phyloP scores from a whole-genome alignment of 768 basidiomycete species.

The Nidula microcarpa region DNA sequence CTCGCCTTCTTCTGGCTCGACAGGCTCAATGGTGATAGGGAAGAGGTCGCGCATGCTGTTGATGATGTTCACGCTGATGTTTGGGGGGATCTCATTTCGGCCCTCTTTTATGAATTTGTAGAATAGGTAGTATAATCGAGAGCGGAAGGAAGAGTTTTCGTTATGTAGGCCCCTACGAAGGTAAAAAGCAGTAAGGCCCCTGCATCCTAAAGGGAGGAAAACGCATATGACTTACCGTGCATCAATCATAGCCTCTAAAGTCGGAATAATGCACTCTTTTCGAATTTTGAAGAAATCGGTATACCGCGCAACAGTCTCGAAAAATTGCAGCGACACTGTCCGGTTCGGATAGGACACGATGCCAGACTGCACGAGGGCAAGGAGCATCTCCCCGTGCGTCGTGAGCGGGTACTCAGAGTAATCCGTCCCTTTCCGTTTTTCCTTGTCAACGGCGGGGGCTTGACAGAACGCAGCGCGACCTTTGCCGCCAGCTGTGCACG shows the following conservation, averaged over 20 bases:
- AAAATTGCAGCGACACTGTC: slow-evolving; percentile 84
- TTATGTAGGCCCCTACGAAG: slow-evolving; percentile 84
- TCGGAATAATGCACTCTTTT: slow-evolving; percentile 82
- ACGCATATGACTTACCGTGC: slow-evolving; percentile 49
- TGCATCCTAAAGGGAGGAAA: background rate
- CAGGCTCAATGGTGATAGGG: slow-evolving; percentile 67
- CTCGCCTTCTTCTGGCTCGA: slow-evolving; percentile 67
- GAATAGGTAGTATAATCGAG: slow-evolving; percentile 89
- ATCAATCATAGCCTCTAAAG: slow-evolving; percentile 87
- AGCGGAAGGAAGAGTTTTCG: slow-evolving; percentile 60
- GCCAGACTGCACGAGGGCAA: slow-evolving; percentile 78
- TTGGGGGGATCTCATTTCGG: slow-evolving; percentile 69
- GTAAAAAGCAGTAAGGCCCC: too few relatives aligned
- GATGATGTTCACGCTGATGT: slow-evolving; percentile 69
- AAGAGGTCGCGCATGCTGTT: slow-evolving; percentile 76
- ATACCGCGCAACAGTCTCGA: slow-evolving; percentile 90
- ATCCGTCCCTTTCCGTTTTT: slow-evolving; percentile 62
- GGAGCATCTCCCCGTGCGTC: slow-evolving; percentile 85
- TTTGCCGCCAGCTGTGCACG: slow-evolving; percentile 60
- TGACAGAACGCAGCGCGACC: slow-evolving; percentile 87
- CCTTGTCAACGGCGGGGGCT: slow-evolving; percentile 64
- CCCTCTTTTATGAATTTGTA: slow-evolving; percentile 86
- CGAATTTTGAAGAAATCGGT: slow-evolving; percentile 95
- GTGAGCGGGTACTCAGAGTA: slow-evolving; percentile 84
- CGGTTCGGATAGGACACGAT: slow-evolving; percentile 82